Evolutionary conservation across 1,284 basidiomycete genomes (phyloP).

Genomic region (Ceratobasidium theobromae): DNA sequence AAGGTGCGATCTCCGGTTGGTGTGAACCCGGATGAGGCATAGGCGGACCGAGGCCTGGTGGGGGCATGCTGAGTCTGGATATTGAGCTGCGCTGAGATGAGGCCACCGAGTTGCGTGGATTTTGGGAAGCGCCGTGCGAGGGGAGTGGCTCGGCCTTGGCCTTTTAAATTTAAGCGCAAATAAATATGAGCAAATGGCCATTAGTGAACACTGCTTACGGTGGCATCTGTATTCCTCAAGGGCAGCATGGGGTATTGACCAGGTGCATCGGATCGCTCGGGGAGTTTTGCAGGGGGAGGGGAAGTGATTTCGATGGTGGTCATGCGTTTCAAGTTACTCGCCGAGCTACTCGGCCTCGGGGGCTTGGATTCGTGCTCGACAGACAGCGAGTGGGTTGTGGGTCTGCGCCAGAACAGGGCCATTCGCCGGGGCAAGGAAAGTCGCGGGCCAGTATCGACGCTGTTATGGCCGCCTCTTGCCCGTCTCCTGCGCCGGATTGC

Average conservation of each 20-base stretch:
- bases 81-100: slow-evolving; percentile 8
- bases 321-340: slow-evolving; percentile 12
- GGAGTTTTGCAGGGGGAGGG: slow-evolving; percentile 1
- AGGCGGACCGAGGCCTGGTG: slow-evolving; percentile 21
- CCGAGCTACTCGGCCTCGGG: background rate
- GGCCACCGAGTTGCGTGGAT: background rate
- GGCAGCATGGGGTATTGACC: background rate
- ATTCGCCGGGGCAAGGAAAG: background rate
- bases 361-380: background rate
- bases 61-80: slow-evolving; percentile 13
- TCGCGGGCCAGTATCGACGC: slow-evolving; percentile 3
- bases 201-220: background rate
- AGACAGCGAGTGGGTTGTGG: background rate
- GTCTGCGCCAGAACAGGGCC: slow-evolving; percentile 3
- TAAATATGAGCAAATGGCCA: background rate
- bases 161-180: too few relatives aligned
- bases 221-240: background rate
- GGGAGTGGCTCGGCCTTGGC: too few relatives aligned
- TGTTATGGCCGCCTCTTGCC: slow-evolving; percentile 8
- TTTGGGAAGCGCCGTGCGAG: background rate
- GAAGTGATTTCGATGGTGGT: background rate
- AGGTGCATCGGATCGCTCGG: background rate
- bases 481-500: slow-evolving; percentile 6
- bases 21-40: background rate
- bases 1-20: too few relatives aligned